Evolutionary conservation across 192 early-diverging fungal genomes (phyloP), one percentile per base, ranked within the genome.

Genomic region (Hyaloraphidium curvatum): DNA sequence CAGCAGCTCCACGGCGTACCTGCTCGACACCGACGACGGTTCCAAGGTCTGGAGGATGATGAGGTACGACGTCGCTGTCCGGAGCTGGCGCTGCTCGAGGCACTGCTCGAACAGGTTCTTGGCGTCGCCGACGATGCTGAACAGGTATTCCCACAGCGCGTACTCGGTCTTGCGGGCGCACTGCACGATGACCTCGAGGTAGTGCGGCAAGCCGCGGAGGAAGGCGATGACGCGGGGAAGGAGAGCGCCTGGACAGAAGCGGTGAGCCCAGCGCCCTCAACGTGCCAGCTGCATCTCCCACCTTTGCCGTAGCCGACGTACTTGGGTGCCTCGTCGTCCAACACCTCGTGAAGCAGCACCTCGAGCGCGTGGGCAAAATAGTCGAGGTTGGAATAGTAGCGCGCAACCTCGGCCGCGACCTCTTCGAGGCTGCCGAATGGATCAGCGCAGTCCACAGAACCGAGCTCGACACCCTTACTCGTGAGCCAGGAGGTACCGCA

Each of bases 151-250:
- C 95, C 95, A 98, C 30, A 89, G 68, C 13, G 87, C 75, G 0
- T 86, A 81, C 61, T 98, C 95, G n/a, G 87, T 86, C 62, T 98
- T 98, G 53, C 95, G 69, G 3, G 95, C 92, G 60, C 92, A 96
- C 27, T 86, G 82, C 9, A 88, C 89, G 61, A 98, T 84, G 21
- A 90, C 79, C 43, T 96, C 92, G 31, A 87, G 61, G 52, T 79
- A 79, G 2, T 75, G 70, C 2, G 58, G 41, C 57, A 92, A 98
- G 53, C 80, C 65, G 50, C 83, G 74, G 30, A 98, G 59, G 52
- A 95, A 81, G 37, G 68, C 67, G 11, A 91, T 71, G 1, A 86
- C 80, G 13, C 64, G 58, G 14, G 82, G 77, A 31, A 97, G 59
- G 17, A 87, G 64, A 14, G 73, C 78, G 27, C 55, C 68, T 54